Percentiles rank a stretch among this genome's conserved stretches.
Conservation (phyloP, 345 rosid species). For the Syzygium grande region DNA sequence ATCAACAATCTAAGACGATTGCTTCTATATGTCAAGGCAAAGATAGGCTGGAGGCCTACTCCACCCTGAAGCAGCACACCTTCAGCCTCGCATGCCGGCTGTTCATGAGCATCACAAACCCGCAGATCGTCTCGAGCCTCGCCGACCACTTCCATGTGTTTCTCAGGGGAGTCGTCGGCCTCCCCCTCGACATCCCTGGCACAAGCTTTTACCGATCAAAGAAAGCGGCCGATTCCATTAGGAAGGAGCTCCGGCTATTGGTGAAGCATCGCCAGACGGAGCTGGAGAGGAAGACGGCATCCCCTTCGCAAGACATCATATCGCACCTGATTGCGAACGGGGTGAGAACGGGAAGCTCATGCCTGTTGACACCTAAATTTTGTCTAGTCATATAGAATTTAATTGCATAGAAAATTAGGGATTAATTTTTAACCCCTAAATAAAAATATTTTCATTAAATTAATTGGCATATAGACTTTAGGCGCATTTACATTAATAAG, state of each 20-base stretch:
- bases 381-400: too few relatives aligned
- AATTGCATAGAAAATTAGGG: too few relatives aligned
- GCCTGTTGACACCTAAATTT: background rate
- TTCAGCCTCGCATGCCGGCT: constrained; percentile 5
- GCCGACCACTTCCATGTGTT: background rate
- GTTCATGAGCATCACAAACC: background rate
- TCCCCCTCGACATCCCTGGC: constrained; percentile 9
- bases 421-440: too few relatives aligned
- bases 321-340: constrained; percentile 6
- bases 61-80: background rate
- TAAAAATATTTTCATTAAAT: too few relatives aligned
- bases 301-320: constrained; percentile 6
- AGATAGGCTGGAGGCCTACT: constrained; percentile 1
- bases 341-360: constrained; percentile 18
- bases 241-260: background rate
- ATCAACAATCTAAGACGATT: background rate
- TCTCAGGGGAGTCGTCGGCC: background rate
- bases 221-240: constrained; percentile 6
- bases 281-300: constrained; percentile 1
- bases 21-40: constrained; percentile 1
- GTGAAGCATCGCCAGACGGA: constrained; percentile 3
- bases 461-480: too few relatives aligned
- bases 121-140: constrained; percentile 2
- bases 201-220: background rate
- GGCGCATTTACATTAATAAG: too few relatives aligned